These are phyloP conservation scores for Pseudovirgaria hyperparasitica DNA, from an alignment of 2,329 filamentous ascomycete genomes.

Conservation along the genomic window DNA sequence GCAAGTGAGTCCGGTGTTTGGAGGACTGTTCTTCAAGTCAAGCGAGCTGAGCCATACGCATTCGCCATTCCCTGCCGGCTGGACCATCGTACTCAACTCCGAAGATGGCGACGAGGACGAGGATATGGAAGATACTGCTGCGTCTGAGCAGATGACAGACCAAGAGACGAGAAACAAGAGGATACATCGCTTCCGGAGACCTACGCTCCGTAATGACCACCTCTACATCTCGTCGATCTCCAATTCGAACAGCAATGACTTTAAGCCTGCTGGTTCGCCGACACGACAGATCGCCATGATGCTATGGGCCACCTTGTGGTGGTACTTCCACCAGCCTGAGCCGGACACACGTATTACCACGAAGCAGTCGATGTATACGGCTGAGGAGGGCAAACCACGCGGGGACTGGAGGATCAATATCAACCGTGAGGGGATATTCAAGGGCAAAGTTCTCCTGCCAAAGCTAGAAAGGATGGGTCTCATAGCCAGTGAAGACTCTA, in stretches of 20 bases:
- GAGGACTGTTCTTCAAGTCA: slow-evolving; percentile 80
- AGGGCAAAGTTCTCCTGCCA: slow-evolving; percentile 67
- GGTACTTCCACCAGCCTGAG: slow-evolving; percentile 88
- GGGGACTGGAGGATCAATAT: slow-evolving; percentile 82
- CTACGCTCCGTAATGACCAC: slow-evolving; percentile 66
- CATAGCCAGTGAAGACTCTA: slow-evolving; percentile 61
- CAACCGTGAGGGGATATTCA: slow-evolving; percentile 76
- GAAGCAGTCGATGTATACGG: slow-evolving; percentile 51
- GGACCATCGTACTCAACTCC: slow-evolving; percentile 78
- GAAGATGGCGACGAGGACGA: slow-evolving; percentile 35
- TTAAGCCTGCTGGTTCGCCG: slow-evolving; percentile 65
- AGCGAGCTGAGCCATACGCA: slow-evolving; percentile 56
- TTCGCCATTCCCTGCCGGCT: slow-evolving; percentile 68
- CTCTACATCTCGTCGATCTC: slow-evolving; percentile 89
- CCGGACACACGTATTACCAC: slow-evolving; percentile 54
- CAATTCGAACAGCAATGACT: slow-evolving; percentile 67
- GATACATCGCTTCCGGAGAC: slow-evolving; percentile 55
- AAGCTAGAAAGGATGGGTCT: slow-evolving; percentile 92
- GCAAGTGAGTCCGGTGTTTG: slow-evolving; percentile 74
- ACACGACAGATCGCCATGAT: slow-evolving; percentile 92
- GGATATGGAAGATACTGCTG: slow-evolving; percentile 16
- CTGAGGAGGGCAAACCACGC: slow-evolving; percentile 54
- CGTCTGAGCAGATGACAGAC: slow-evolving; percentile 10
- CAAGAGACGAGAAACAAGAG: slow-evolving; percentile 21
- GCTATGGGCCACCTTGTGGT: slow-evolving; percentile 87